Conservation (phyloP, 768 basidiomycete species). For the Suillus clintonianus region DNA sequence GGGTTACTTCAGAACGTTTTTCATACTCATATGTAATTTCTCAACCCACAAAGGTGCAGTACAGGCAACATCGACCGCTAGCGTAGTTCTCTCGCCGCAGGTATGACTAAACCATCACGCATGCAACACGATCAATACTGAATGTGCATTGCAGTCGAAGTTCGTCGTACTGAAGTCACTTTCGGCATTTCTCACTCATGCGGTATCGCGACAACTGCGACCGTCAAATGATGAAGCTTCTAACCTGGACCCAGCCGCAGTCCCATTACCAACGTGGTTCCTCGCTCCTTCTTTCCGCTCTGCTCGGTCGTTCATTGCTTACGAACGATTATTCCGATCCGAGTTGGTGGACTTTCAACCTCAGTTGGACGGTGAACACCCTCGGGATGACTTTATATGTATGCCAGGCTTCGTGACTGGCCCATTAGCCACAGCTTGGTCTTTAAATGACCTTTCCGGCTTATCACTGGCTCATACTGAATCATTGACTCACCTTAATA, state of each 20-base stretch:
- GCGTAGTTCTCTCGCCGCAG: slow-evolving; percentile 62
- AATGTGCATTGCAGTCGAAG: slow-evolving; percentile 57
- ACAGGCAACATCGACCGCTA: slow-evolving; percentile 60
- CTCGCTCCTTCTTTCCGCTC: slow-evolving; percentile 60
- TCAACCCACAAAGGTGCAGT: slow-evolving; percentile 21
- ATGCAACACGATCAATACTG: slow-evolving; percentile 7
- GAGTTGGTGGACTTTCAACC: slow-evolving; percentile 21
- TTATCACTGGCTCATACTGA: slow-evolving; percentile 16
- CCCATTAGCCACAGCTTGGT: slow-evolving; percentile 28
- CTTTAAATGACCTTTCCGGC: slow-evolving; percentile 35
- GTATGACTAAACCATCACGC: slow-evolving; percentile 36
- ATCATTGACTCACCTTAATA: slow-evolving; percentile 11
- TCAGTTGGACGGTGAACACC: slow-evolving; percentile 16
- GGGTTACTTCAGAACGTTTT: slow-evolving; percentile 3
- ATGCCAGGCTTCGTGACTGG: slow-evolving; percentile 18
- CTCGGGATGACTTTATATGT: slow-evolving; percentile 33
- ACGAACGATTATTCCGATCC: slow-evolving; percentile 49
- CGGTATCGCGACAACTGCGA: slow-evolving; percentile 32
- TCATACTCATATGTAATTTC: not conserved
- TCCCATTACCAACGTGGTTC: slow-evolving; percentile 59
- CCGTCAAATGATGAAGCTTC: slow-evolving; percentile 15
- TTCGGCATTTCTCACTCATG: slow-evolving; percentile 60
- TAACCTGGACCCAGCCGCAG: slow-evolving; percentile 12
- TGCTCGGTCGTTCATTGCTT: slow-evolving; percentile 50
- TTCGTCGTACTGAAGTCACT: slow-evolving; percentile 75